phyloP scores from a whole-genome alignment of 1,284 basidiomycete species.

The Meripilus lineatus region DNA sequence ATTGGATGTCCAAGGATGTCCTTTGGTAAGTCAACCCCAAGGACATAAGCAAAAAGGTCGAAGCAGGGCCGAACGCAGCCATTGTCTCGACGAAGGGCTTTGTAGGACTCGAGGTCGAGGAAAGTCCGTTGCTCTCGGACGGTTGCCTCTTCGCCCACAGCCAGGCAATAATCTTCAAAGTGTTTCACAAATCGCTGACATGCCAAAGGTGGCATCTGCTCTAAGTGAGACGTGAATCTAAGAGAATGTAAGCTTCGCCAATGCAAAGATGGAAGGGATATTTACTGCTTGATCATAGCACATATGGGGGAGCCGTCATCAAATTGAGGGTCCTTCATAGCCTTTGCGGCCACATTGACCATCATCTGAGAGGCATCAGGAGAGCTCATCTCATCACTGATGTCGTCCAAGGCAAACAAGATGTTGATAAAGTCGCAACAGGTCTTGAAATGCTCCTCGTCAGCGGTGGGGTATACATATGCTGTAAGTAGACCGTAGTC shows the following conservation, averaged over 20 bases:
- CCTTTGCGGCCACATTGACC: conserved; percentile 47
- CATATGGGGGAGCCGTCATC: conserved; percentile 49
- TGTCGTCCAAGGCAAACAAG: conserved; percentile 65
- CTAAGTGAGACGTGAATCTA: no score
- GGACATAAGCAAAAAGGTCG: conserved; percentile 53
- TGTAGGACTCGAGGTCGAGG: conserved; percentile 47
- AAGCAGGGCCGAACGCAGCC: conserved; percentile 63
- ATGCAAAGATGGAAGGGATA: no score
- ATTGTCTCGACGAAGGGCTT: conserved; percentile 57
- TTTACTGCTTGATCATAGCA: conserved; percentile 58
- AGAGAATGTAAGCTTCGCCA: no score
- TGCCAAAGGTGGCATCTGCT: conserved; percentile 39
- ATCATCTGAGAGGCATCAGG: conserved; percentile 51
- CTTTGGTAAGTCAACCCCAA: conserved; percentile 58
- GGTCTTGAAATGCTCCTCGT: conserved; percentile 52
- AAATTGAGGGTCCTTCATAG: conserved; percentile 46
- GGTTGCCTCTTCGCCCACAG: conserved; percentile 53
- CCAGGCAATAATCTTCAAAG: conserved; percentile 51
- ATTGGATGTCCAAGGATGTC: no score
- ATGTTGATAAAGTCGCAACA: conserved; percentile 63
- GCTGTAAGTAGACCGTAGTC: conserved; percentile 60
- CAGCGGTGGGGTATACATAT: conserved; percentile 56
- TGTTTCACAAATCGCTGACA: conserved; percentile 47
- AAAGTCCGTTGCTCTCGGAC: conserved; percentile 52
- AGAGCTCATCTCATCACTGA: conserved; percentile 62